A percentile compares a stretch with the other conserved stretches of the same genome.
Conservation (phyloP, 371 early-diverging fungal genomes). For the Mortierella sp. region DNA sequence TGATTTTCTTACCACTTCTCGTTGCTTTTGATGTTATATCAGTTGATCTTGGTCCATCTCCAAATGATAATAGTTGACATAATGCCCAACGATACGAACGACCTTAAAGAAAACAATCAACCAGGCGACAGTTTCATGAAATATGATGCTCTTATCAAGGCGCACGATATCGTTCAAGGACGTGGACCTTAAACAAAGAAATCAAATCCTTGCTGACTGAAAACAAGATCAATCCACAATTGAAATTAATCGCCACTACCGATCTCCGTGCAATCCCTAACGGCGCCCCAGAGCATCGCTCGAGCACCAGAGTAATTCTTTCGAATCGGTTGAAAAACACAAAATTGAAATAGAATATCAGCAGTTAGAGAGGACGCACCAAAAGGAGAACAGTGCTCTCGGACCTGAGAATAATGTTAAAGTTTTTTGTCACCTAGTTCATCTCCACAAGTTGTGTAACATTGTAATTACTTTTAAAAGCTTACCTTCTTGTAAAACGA, state of each 20-base stretch:
- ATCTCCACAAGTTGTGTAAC: neutral
- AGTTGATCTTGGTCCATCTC: slow-evolving; percentile 9
- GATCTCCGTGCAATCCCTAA: slow-evolving; percentile 70
- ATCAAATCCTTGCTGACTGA: slow-evolving; percentile 87
- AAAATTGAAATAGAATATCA: slow-evolving; percentile 40
- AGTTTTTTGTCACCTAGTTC: neutral
- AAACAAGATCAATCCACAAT: slow-evolving; percentile 82
- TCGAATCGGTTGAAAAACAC: slow-evolving; percentile 47
- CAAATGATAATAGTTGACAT: slow-evolving; percentile 75
- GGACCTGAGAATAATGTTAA: slow-evolving; percentile 6
- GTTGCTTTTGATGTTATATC: slow-evolving; percentile 10
- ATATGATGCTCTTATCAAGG: slow-evolving; percentile 85
- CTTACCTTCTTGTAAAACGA: slow-evolving; percentile 33
- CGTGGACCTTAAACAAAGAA: slow-evolving; percentile 79
- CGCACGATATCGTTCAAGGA: slow-evolving; percentile 80
- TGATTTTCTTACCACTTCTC: neutral
- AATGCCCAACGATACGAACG: slow-evolving; percentile 76
- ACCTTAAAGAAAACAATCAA: neutral
- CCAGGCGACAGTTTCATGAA: slow-evolving; percentile 87
- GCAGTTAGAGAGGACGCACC: slow-evolving; percentile 24
- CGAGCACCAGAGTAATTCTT: slow-evolving; percentile 63
- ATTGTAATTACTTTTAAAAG: neutral
- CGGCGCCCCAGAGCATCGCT: slow-evolving; percentile 60
- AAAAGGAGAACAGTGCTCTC: slow-evolving; percentile 33
- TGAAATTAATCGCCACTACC: slow-evolving; percentile 74